Evolutionary conservation across 2,329 filamentous ascomycete genomes (phyloP), one percentile per base, ranked within the genome.

Genomic region (Boeremia lycopersici): DNA sequence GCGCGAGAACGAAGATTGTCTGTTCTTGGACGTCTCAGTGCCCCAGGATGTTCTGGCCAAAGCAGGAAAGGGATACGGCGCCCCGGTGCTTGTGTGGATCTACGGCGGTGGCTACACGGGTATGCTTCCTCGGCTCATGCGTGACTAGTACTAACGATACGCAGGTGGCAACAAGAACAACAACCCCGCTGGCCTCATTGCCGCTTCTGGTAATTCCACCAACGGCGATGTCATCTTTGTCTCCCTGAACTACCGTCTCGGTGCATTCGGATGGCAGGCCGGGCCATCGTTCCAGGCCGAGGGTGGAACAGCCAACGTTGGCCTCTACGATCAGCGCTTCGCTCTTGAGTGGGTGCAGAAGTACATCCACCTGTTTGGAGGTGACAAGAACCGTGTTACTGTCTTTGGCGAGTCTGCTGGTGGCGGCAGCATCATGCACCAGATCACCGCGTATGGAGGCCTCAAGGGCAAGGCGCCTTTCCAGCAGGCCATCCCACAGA

Each of bases 51-150:
- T 80, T 11, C 71, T 76, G 40, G 64, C 74, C 46, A 66, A 53
- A 33, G 63, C 60, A 40, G 65, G 62, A n/a, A 44, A 76, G 62
- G 50, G 75, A 6, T 66, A 57, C 19, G 71, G 58, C 36, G 63
- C 71, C 68, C 76, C 80, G 0, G 80, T 83, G 0, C 56, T 82
- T 1, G 77, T 82, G 4, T 82, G 77, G 77, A 79, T 83, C 34
- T 80, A 82, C 59, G 81, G 81, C 12, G 80, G 53, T 15, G 48
- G 54, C 10, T 56, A 56, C 25, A 56, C 47, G 1, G 53, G 52
- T 54, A 53, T 31, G 42, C 13, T 13, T 30, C 15, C 13, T 13
- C 3, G 15, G 12, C 9, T 31, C 13, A 26, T 3, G 26, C 28
- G 15, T 12, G 33, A 41, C 19, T 4, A 30, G 17, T 29, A 38